Base-by-base conservation (phyloP, 73 alveolate species). In the Paramecium biaurelia region DNA sequence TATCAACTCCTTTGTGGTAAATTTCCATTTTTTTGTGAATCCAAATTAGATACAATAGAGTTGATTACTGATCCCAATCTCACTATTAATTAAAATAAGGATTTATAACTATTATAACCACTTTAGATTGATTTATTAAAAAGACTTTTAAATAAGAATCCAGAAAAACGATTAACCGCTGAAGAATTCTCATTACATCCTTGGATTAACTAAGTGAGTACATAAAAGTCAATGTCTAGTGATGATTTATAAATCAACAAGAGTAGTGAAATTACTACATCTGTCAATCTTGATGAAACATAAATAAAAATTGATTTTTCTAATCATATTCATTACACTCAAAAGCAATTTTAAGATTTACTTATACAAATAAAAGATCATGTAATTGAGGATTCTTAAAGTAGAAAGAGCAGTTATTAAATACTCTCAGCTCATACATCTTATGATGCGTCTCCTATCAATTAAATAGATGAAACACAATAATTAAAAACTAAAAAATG, bases 31-130 rank as follows among this genome's bases (percentile, higher is more conserved):
- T 41, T 10, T 2, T 11, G 49, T n/a, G 70, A 76, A 21, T 11
- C 45, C 9, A 10, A n/a, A 11, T 11, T 38, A 15, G 89, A 76
- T 76, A 76, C 89, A 76, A 76, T 76, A 38, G 89, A 76, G 34
- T 14, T 76, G 14, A 76, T 76, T n/a, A 42, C 72, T 38, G 89
- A 76, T 21, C 68, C 35, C 24, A 34, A 74, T 18, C 14, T 15
- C 15, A 76, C 18, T 76, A 20, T 76, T 4, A 24, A 74, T 21
- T 11, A 76, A 11, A 76, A 15, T 9, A 12, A 38, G 24, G 70
- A 76, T 9, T 76, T 76, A 38, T 10, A 76, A 11, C 11, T 7
- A 23, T 45, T 76, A 38, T 7, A 42, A 4, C 26, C 11, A 0
- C 23, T 76, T 20, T 12, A 76, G 34, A 28, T 15, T 15, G 89